Evolutionary conservation across 2,329 filamentous ascomycete species (phyloP), one percentile per base, ranked within the genome.

Genomic region (Nigrograna mackinnonii): DNA sequence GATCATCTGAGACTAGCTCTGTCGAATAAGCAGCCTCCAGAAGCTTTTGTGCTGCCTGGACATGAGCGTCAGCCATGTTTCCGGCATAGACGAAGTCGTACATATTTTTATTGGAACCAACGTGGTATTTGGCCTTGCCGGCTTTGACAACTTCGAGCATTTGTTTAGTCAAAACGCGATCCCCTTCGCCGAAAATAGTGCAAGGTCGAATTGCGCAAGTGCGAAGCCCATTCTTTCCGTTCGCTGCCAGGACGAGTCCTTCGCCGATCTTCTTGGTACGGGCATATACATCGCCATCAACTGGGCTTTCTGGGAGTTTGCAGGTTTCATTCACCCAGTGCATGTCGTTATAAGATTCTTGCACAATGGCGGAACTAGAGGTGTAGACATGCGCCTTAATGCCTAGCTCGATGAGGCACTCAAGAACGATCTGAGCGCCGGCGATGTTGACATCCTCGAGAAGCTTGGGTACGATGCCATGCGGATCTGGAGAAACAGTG

Each of bases 191-290:
- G 26, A 50, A 46, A 7, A 52, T 22, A 4, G 40, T 46, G 22
- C 20, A 28, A 7, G 20, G 26, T 2, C 49, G 50, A 22, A 55
- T 40, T 2, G 43, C 22, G 5, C 36, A 34, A 4, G 49, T 54
- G 5, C 46, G 43, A 11, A 54, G 13, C 3, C 50, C 46, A 14
- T 44, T 31, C 16, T 43, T 38, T 30, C 48, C 19, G 36, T 58
- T 58, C 6, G 50, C 50, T 5, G 21, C 43, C 11, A 57, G 46
- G 3, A 57, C 43, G 7, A 56, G 17, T 9, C 33, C 35, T 37
- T 60, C 55, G 3, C 39, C 57, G 2, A 58, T 17, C 12, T 41
- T 47, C 34, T 60, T 60, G 2, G 43, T 51, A 11, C 42, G 32
- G 5, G 42, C 33, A 33, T 49, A 52, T 22, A 37, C 22, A 18